phyloP scores from a whole-genome alignment of 1,284 basidiomycete species.

The Leccinum subrobustum region DNA sequence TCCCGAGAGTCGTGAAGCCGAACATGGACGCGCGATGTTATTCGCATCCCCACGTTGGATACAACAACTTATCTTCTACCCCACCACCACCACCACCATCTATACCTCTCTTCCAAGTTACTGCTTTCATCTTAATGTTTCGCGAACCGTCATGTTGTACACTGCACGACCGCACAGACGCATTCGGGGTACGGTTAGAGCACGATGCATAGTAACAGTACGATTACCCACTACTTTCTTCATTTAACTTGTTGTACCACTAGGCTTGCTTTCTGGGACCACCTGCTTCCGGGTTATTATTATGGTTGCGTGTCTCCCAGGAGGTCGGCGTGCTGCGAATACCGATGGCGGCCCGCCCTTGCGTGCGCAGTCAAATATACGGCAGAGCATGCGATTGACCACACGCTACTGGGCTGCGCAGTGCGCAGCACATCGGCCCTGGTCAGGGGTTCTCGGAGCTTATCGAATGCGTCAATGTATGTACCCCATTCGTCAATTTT shows the following conservation, averaged over 20 bases:
- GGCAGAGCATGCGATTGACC: background rate
- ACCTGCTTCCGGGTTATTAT: background rate
- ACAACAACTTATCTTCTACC: background rate
- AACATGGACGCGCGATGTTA: background rate
- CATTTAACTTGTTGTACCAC: background rate
- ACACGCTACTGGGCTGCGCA: background rate
- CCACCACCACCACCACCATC: background rate
- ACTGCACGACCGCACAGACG: too few relatives aligned
- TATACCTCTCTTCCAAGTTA: background rate
- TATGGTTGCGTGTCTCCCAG: background rate
- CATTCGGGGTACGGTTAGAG: background rate
- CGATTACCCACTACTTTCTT: constrained; percentile 1
- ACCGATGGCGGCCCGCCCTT: background rate
- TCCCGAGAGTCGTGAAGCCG: background rate
- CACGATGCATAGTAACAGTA: background rate
- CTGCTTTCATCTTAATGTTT: too few relatives aligned
- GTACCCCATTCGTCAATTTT: background rate
- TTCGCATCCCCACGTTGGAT: background rate
- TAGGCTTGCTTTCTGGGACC: background rate
- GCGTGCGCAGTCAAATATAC: background rate
- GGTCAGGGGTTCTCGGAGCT: background rate
- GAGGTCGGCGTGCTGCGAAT: background rate
- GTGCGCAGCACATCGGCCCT: background rate
- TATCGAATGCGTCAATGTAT: background rate
- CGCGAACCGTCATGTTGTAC: background rate